A percentile compares a stretch with the other conserved stretches of the same genome.
Conservation (phyloP, 2,329 filamentous ascomycete species). For the Hymenoscyphus scutula region DNA sequence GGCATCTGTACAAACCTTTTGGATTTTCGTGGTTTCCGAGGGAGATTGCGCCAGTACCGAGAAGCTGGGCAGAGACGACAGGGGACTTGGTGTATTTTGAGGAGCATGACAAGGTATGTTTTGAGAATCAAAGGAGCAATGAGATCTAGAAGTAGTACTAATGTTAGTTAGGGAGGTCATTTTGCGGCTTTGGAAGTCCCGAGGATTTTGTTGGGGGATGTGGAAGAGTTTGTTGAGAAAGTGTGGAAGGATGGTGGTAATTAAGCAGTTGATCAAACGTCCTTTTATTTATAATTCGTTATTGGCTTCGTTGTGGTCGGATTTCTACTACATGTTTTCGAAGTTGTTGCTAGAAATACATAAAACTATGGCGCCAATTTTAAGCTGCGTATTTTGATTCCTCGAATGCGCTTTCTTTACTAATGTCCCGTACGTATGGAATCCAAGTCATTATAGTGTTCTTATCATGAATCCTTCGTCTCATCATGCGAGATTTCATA, state of each 20-base stretch:
- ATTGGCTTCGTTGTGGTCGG: too few species aligned
- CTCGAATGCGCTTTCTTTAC: too few species aligned
- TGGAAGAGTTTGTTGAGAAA: neutral
- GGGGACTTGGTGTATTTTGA: conserved; percentile 40
- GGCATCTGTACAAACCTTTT: conserved; percentile 40
- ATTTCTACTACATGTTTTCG: too few species aligned
- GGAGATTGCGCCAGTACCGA: conserved; percentile 43
- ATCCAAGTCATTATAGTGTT: too few species aligned
- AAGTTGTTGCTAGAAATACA: too few species aligned
- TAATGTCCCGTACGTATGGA: too few species aligned
- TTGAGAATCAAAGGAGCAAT: neutral
- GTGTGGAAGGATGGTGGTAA: neutral
- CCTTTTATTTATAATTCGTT: too few species aligned
- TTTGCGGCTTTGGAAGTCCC: neutral
- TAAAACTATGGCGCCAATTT: too few species aligned
- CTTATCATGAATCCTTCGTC: too few species aligned
- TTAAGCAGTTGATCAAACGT: too few species aligned
- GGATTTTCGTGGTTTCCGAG: conserved; percentile 46
- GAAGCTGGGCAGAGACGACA: conserved; percentile 37
- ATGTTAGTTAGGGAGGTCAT: neutral
- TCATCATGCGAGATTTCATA: too few species aligned
- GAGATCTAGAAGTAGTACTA: neutral
- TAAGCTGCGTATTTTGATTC: too few species aligned
- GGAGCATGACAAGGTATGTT: conserved; percentile 29
- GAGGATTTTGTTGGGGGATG: neutral